These are phyloP conservation scores for Vigna hirtella DNA, from an alignment of 306 rosid species.

Conservation along the genomic window DNA sequence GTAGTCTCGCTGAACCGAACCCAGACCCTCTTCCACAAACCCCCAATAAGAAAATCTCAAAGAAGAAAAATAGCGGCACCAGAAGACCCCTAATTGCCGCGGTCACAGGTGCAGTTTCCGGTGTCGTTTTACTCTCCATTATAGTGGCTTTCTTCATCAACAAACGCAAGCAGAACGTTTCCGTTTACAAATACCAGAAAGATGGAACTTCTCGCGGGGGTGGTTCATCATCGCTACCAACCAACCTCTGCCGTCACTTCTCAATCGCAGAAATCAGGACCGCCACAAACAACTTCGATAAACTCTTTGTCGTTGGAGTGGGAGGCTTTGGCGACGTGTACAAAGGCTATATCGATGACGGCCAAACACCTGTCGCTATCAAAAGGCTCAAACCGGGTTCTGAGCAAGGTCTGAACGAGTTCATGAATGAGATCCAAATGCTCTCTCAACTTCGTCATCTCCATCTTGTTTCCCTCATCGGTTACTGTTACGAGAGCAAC, in stretches of 20 bases:
- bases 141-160: not conserved
- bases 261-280: constrained; percentile 35
- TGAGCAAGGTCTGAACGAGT: constrained; percentile 52
- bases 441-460: constrained; percentile 55
- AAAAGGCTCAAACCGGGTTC: constrained; percentile 10
- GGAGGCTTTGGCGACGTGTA: constrained; percentile 39
- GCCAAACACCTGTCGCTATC: not conserved
- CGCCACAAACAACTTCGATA: constrained; percentile 44
- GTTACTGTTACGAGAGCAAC: constrained; percentile 46
- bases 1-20: not conserved
- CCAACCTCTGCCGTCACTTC: constrained; percentile 37
- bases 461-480: constrained; percentile 48
- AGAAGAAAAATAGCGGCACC: too few relatives aligned
- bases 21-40: not conserved
- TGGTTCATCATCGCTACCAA: not conserved
- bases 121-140: not conserved
- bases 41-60: not conserved
- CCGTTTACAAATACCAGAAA: not conserved
- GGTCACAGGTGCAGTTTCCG: not conserved
- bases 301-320: not conserved
- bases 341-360: not conserved
- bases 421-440: constrained; percentile 58
- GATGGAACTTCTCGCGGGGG: not conserved
- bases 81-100: not conserved
- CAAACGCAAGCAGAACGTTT: not conserved